Evolutionary conservation across 108 stramenopile genomes (phyloP), one percentile per base, ranked within the genome.

Genomic region (Chaetoceros tenuissimus): DNA sequence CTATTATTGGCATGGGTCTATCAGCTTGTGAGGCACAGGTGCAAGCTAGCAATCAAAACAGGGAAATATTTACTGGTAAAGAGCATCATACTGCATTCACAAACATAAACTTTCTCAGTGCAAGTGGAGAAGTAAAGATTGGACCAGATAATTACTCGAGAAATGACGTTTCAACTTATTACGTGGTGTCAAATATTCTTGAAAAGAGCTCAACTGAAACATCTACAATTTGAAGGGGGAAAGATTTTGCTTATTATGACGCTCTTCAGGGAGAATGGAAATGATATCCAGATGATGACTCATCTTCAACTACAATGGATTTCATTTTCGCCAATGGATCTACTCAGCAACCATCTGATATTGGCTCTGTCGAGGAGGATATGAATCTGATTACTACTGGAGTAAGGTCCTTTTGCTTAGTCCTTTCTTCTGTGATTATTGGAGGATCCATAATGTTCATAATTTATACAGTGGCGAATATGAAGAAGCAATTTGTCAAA

Each of bases 111-210:
- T 54, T 54, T 29, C 5, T 21, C 3, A 29, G 53, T 54, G 53
- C 53, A 7, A 21, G 28, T 31, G 53, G 53, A 8, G 25, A 26
- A 5, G 53, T 54, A 19, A 18, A 17, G 24, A 22, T 54, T 8
- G 53, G 21, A 21, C 53, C 53, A 13, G 48, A 49, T 49, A 54
- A 17, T 8, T 54, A 10, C 17, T 54, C 53, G 3, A 20, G 53
- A 18, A 54, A 17, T 17, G 53, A 26, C 17, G 10, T n/a, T 18
- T 54, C 53, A 18, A 54, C 53, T 22, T 22, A 21, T 17, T 22
- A 30, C 27, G 8, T 22, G 10, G 21, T 54, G 3, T 3, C 8
- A 26, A 54, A 54, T 31, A 22, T 54, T 31, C 25, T 54, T 16
- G 13, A 7, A 7, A n/a, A 16, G 19, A 24, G 18, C 23, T 49